These are phyloP conservation scores for Ogataea trehalophila DNA, from an alignment of 805 yeast species.

Conservation along the genomic window DNA sequence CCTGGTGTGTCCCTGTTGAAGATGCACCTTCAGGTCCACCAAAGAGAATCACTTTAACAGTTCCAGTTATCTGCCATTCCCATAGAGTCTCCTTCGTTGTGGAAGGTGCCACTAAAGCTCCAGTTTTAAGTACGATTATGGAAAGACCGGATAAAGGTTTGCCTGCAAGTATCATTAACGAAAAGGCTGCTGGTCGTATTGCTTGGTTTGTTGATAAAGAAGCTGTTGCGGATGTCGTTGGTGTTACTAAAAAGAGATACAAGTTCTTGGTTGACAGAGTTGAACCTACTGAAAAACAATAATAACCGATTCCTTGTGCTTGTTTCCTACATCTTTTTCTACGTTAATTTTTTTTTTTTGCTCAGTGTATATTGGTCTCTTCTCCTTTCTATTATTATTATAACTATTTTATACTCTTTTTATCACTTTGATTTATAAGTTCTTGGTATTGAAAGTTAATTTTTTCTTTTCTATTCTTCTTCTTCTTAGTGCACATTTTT, in stretches of 20 bases:
- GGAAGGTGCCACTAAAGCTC: conserved; percentile 94
- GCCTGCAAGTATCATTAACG: conserved; percentile 91
- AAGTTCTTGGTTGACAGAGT: conserved; percentile 40
- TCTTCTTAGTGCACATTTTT: too few relatives aligned
- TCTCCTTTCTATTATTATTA: too few relatives aligned
- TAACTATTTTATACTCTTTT: too few relatives aligned
- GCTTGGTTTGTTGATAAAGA: conserved; percentile 97
- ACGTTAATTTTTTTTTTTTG: too few relatives aligned
- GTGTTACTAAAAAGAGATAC: conserved; percentile 64
- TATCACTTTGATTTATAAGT: too few relatives aligned
- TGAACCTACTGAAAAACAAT: too few relatives aligned
- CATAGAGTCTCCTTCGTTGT: conserved; percentile 91
- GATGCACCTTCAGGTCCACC: conserved; percentile 89
- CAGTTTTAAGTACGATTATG: conserved; percentile 84
- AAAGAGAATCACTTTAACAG: conserved; percentile 80
- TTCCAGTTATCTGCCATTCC: conserved; percentile 93
- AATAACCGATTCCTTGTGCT: too few relatives aligned
- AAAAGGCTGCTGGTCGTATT: conserved; percentile 94
- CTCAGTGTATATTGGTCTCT: too few relatives aligned
- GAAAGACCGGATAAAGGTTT: conserved; percentile 96
- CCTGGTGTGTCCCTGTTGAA: conserved; percentile 92
- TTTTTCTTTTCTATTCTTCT: too few relatives aligned
- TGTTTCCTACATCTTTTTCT: too few relatives aligned
- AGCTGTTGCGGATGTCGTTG: conserved; percentile 74
- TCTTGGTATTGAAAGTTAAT: too few relatives aligned